Conservation (phyloP, 305 asterid species). For the Solanum hybrid region DNA sequence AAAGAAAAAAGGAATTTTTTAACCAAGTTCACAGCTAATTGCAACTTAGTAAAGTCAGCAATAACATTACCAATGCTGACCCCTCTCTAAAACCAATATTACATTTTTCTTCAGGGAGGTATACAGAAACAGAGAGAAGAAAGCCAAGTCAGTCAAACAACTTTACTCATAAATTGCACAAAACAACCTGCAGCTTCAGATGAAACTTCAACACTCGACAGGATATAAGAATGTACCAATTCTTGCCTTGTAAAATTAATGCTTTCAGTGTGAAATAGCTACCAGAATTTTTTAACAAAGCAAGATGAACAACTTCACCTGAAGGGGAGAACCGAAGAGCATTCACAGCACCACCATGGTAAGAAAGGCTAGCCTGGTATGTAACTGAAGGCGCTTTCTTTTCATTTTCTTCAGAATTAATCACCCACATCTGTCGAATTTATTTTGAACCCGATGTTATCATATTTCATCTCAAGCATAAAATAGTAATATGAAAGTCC, state of each 20-base stretch:
- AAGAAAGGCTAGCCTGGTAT: slow-evolving; percentile 68
- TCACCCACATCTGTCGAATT: slow-evolving; percentile 61
- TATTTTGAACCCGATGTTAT: neutral
- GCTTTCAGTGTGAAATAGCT: neutral
- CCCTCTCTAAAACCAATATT: neutral
- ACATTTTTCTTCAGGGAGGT: neutral
- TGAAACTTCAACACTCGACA: neutral
- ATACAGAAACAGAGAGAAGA: neutral
- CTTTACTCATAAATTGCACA: neutral
- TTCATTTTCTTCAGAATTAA: slow-evolving; percentile 39
- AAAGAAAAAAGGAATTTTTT: neutral
- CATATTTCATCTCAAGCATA: neutral
- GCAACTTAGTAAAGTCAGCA: neutral
- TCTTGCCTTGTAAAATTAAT: slow-evolving; percentile 1
- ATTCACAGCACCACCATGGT: slow-evolving; percentile 83
- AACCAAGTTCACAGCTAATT: neutral
- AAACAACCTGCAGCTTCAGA: neutral
- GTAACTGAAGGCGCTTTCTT: slow-evolving; percentile 59
- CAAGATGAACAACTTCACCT: slow-evolving; percentile 29
- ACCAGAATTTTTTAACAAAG: neutral
- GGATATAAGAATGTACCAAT: neutral
- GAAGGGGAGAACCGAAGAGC: slow-evolving; percentile 89
- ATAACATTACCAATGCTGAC: neutral
- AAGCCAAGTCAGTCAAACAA: neutral
- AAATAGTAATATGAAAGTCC: neutral